Base-by-base conservation (phyloP, 1,284 basidiomycete species). In the Schizophyllum amplum region DNA sequence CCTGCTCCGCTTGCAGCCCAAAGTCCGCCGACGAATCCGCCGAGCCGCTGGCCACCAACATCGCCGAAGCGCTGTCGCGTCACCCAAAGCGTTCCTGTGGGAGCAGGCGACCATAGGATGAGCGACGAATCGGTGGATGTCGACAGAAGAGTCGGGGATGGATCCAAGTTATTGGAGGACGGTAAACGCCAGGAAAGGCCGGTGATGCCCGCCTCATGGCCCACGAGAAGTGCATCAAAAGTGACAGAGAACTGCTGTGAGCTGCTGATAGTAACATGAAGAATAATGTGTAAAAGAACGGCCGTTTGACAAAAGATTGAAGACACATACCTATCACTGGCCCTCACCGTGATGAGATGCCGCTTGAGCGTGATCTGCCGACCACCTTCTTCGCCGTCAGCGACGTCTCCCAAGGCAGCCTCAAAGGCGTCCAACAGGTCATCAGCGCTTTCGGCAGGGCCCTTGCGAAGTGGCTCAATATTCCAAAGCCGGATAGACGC, bases 161-260 rank as follows among this genome's bases (percentile, higher is more conserved):
- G 24, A 21, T 50, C 48, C 3, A 2, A 17, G 33, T 42, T 9
- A 20, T 50, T 21, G 4, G 15, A 11, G 2, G 48, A 9, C 1
- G 86, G 83, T n/a, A n/a, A n/a, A 20, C 85, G 79, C 92, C 94
- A 98, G 49, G 84, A 76, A 11, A 98, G 71, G 33, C 86, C 89
- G 0, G 93, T 97, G n/a, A 98, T 75, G 26, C 90, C 91, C 2
- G 87, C 86, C 74, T 98, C 94, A 67, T 98, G 95, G 13, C 94
- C 94, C 26, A 97, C 75, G 13, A 98, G 79, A 21, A 98, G 81
- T 1, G 95, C 94, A 67, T 98, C 94, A 57, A 96, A 92, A 0
- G 87, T 90, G 42, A 95, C 79, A 9, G 86, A 83, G 67, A 82
- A 93, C 59, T 84, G 81, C 55, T 78, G 77, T 5, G 73, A 66